phyloP scores from a whole-genome alignment of 164 flowering plant genomes.

The Dillenia turbinata region DNA sequence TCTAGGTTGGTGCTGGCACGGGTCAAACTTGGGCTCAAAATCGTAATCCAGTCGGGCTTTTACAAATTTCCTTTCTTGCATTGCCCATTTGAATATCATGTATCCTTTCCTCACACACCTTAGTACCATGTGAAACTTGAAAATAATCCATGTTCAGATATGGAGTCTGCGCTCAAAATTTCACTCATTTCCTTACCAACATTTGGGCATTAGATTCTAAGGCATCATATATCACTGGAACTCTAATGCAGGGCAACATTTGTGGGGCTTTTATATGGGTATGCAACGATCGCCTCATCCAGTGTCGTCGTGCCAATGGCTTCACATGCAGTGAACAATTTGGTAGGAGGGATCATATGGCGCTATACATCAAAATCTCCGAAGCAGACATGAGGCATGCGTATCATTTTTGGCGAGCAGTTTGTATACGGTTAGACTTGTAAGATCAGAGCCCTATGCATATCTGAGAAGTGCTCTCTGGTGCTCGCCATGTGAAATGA shows the following conservation, averaged over 20 bases:
- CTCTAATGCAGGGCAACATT: slow-evolving; percentile 73
- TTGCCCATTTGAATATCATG: neutral
- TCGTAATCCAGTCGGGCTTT: neutral
- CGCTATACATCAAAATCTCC: slow-evolving; percentile 36
- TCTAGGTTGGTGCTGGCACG: neutral
- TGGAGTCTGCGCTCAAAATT: too few relatives aligned
- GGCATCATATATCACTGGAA: neutral
- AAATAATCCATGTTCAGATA: neutral
- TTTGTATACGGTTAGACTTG: too few relatives aligned
- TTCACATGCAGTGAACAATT: slow-evolving; percentile 83
- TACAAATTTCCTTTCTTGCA: neutral
- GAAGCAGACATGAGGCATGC: neutral
- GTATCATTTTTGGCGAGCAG: too few relatives aligned
- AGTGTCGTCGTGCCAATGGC: slow-evolving; percentile 80
- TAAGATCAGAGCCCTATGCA: too few relatives aligned
- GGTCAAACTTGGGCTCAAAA: neutral
- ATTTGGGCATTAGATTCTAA: too few relatives aligned
- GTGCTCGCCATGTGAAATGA: too few relatives aligned
- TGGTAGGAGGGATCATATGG: slow-evolving; percentile 79
- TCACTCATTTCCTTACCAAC: too few relatives aligned
- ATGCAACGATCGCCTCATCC: slow-evolving; percentile 54
- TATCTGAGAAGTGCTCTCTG: too few relatives aligned
- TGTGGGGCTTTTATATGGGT: slow-evolving; percentile 76
- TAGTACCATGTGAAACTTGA: neutral
- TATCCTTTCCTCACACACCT: neutral